Percentiles rank a stretch among this genome's conserved stretches.
These are phyloP conservation scores for Diatrype stigma DNA, from an alignment of 2,329 filamentous ascomycete species.

Conservation along the genomic window DNA sequence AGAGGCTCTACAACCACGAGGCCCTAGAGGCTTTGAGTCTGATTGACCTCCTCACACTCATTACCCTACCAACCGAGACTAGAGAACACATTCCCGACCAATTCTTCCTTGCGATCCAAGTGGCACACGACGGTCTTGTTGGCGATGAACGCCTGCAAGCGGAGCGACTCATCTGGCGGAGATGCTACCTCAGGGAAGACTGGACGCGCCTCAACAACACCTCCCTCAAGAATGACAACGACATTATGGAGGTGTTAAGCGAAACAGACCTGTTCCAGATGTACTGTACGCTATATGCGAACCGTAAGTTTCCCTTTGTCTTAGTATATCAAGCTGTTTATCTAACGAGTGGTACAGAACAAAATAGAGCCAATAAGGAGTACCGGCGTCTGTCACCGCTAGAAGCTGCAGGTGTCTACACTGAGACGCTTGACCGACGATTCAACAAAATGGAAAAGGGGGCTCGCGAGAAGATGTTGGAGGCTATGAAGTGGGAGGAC, in stretches of 20 bases:
- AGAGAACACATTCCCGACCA: slow-evolving; percentile 59
- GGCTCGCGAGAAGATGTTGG: slow-evolving; percentile 62
- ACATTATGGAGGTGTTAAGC: slow-evolving; percentile 58
- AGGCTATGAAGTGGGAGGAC: slow-evolving; percentile 72
- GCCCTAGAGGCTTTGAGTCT: slow-evolving; percentile 62
- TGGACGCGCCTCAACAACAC: slow-evolving; percentile 80
- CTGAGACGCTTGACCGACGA: slow-evolving; percentile 57
- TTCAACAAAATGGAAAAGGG: slow-evolving; percentile 58
- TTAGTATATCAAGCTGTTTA: background rate
- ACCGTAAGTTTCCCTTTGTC: slow-evolving; percentile 50
- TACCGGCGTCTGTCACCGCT: slow-evolving; percentile 46
- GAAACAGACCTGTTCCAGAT: slow-evolving; percentile 67
- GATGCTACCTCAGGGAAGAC: slow-evolving; percentile 77
- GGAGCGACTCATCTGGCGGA: slow-evolving; percentile 73
- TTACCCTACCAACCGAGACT: slow-evolving; percentile 41
- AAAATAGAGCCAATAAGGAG: slow-evolving; percentile 38
- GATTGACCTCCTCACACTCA: slow-evolving; percentile 77
- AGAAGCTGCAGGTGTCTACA: slow-evolving; percentile 56
- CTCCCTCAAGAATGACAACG: slow-evolving; percentile 65
- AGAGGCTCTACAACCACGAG: slow-evolving; percentile 65
- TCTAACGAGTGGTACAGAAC: slow-evolving; percentile 25
- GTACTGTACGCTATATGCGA: slow-evolving; percentile 58
- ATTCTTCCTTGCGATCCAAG: slow-evolving; percentile 71
- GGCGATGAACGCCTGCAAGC: slow-evolving; percentile 56
- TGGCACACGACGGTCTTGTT: slow-evolving; percentile 50